A percentile compares a stretch with the other conserved stretches of the same genome.
Evolutionary conservation across 768 basidiomycete genomes (phyloP).

Genomic region (Boletus insuetus): DNA sequence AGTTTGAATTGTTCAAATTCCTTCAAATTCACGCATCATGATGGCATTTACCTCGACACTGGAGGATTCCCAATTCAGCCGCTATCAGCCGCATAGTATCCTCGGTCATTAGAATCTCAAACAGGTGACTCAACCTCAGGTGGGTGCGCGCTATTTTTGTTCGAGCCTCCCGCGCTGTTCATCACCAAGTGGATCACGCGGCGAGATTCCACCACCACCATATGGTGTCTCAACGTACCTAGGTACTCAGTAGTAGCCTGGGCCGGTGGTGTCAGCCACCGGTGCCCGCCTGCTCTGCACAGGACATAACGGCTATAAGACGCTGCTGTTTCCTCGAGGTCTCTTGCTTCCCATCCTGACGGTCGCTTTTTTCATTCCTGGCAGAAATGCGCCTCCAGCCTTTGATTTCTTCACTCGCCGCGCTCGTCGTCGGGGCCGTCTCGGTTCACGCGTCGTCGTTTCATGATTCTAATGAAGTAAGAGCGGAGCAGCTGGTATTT

Average conservation of each 20-base stretch:
- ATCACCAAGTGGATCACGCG: background rate
- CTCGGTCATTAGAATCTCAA: too few species aligned
- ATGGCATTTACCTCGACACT: too few species aligned
- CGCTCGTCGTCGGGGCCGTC: background rate
- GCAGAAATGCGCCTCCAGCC: constrained; percentile 16
- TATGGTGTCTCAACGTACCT: too few species aligned
- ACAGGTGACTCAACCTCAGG: background rate
- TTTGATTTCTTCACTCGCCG: background rate
- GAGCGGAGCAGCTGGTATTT: background rate
- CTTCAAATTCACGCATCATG: too few species aligned
- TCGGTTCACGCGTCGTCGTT: background rate
- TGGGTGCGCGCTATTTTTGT: background rate
- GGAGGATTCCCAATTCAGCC: too few species aligned
- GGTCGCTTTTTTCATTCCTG: background rate
- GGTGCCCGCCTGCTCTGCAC: too few species aligned
- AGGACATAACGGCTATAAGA: background rate
- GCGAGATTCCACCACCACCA: too few species aligned
- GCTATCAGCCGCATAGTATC: too few species aligned
- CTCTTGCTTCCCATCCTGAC: background rate
- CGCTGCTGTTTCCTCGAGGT: background rate
- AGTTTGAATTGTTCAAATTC: too few species aligned
- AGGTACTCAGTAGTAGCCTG: too few species aligned
- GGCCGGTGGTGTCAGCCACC: too few species aligned
- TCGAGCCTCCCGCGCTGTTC: background rate
- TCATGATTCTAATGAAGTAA: background rate